Base-by-base conservation (phyloP, 306 rosid species). In the Vigna radiata region DNA sequence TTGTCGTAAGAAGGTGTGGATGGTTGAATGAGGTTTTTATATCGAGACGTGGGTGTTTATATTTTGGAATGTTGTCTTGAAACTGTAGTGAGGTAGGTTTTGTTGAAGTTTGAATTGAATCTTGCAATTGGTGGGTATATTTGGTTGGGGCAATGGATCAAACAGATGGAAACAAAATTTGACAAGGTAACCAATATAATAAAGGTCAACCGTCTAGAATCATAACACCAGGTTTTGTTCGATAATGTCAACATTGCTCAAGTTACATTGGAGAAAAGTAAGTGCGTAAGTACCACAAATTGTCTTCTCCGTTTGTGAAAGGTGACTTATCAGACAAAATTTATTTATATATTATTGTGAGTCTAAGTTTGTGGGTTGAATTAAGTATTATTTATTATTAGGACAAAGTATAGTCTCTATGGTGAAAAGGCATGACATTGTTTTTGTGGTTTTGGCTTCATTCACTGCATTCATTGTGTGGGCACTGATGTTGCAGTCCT, bases 171-270 rank as follows among this genome's bases (percentile, higher is more conserved):
- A 69, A 84, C 84, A 85, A 81, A 68, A 72, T 17, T 56, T 41
- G 29, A 49, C 59, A 16, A 15, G 44, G 59, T 18, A 29, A 17
- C 18, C 13, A 18, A 69, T 18, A 72, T 29, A 48, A 73, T 63
- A 81, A 25, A 54, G 56, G 79, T 85, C 88, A 81, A 68, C 50
- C 48, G 8, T 81, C 81, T 82, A 82, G 85, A 82, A 46, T 37
- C 49, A 64, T n/a, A 55, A 1, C n/a, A 47, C 58, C 4, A 82
- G 52, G 65, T 76, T 63, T n/a, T 15, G 52, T n/a, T 76, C 0
- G 23, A 52, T 71, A 16, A 15, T 47, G 61, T 81, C 81, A 81
- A 44, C 52, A 10, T n/a, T 43, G 18, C 25, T 14, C 27, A 2
- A 4, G 37, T 64, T 64, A 4, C 46, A 5, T 64, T 64, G 16